phyloP scores from a whole-genome alignment of 116 monocot species.

The Dioscorea cayenensis region DNA sequence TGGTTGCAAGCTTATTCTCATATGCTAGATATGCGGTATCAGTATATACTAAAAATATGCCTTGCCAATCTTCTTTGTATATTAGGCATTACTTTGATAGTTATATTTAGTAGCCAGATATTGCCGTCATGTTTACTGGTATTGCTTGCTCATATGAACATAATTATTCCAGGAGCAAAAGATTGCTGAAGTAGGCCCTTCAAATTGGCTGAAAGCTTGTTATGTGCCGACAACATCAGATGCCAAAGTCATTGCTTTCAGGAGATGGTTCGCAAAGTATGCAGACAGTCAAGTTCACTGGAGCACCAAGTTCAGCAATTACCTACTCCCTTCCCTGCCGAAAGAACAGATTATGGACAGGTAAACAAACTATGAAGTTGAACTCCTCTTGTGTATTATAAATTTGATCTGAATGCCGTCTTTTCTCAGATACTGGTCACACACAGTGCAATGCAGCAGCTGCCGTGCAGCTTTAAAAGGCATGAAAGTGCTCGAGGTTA shows the following conservation, averaged over 20 bases:
- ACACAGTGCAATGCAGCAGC: constrained; percentile 80
- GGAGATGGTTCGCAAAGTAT: constrained; percentile 82
- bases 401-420: background rate
- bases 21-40: no score
- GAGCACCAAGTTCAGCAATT: constrained; percentile 24
- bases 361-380: constrained; percentile 13
- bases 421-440: constrained; percentile 65
- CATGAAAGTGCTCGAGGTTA: constrained; percentile 49
- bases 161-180: constrained; percentile 54
- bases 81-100: no score
- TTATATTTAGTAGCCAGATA: background rate
- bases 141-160: background rate
- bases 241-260: constrained; percentile 66
- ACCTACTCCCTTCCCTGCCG: constrained; percentile 63
- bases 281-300: constrained; percentile 54
- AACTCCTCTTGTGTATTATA: background rate
- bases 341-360: constrained; percentile 91
- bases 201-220: constrained; percentile 86
- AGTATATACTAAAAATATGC: no score
- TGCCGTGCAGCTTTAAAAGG: constrained; percentile 52
- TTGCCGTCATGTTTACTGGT: background rate
- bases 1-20: no score
- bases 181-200: constrained; percentile 52
- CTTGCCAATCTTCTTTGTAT: no score
- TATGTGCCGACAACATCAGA: constrained; percentile 95